phyloP scores from a whole-genome alignment of 2,329 filamentous ascomycete species.

The Pseudocercospora crystallina region DNA sequence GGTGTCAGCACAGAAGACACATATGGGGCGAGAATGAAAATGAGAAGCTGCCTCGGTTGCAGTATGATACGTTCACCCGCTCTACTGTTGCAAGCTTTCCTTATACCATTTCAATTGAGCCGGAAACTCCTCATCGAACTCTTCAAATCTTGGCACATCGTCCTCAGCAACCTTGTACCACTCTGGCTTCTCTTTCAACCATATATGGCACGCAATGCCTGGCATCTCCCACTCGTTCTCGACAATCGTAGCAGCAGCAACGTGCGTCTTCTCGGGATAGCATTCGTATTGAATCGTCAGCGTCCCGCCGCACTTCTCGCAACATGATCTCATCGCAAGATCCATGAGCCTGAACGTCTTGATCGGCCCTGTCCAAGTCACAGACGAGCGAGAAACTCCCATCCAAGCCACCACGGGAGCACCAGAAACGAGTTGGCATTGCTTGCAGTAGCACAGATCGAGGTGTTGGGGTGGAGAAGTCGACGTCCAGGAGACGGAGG shows the following conservation, averaged over 20 bases:
- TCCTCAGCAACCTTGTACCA: constrained; percentile 23
- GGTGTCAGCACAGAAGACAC: too few species aligned
- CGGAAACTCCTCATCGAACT: constrained; percentile 13
- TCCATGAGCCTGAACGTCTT: constrained; percentile 10
- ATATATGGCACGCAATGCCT: constrained; percentile 16
- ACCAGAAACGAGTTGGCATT: constrained; percentile 25
- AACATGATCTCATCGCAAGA: constrained; percentile 18
- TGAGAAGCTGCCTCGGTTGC: too few species aligned
- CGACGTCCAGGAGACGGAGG: constrained; percentile 14
- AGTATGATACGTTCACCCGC: too few species aligned
- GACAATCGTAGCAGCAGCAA: constrained; percentile 18
- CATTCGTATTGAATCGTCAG: constrained; percentile 24
- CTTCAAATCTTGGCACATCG: constrained; percentile 16
- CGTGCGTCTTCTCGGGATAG: constrained; percentile 19
- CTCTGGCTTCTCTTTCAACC: constrained; percentile 8
- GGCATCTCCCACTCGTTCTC: constrained; percentile 7
- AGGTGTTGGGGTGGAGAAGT: constrained; percentile 12
- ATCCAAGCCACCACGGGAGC: constrained; percentile 24
- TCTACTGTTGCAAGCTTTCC: too few species aligned
- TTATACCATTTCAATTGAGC: too few species aligned
- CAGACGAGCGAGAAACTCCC: constrained; percentile 13
- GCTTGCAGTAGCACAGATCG: constrained; percentile 26
- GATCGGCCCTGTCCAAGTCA: constrained; percentile 12
- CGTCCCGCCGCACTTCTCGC: constrained; percentile 17
- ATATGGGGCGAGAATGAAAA: too few species aligned